Conservation (phyloP, 2,329 filamentous ascomycete genomes). For the Fusarium sp. region DNA sequence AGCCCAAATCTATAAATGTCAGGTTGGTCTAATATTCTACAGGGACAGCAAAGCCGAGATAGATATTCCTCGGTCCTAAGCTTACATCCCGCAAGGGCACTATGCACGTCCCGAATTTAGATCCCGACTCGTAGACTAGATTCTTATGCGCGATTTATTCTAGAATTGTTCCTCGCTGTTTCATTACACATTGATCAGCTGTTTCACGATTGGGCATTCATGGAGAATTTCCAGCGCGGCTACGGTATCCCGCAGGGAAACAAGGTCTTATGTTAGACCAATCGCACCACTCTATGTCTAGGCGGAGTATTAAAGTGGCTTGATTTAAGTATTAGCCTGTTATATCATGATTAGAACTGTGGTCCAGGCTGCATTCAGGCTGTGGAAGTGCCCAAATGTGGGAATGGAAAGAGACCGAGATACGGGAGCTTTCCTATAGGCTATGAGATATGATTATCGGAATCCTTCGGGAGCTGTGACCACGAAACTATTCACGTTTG, state of each 20-base stretch:
- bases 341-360: no score
- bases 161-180: conserved; percentile 18
- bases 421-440: no score
- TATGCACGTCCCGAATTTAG: conserved; percentile 26
- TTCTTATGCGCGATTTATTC: conserved; percentile 39
- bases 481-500: no score
- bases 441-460: no score
- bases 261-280: neutral
- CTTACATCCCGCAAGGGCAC: neutral
- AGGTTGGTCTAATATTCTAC: neutral
- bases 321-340: neutral
- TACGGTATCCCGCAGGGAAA: neutral
- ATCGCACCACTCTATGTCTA: neutral
- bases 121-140: neutral
- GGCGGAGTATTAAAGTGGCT: neutral
- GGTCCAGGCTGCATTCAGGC: no score
- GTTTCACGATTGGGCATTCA: conserved; percentile 4
- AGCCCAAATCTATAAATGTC: neutral
- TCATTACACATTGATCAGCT: neutral
- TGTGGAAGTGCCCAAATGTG: no score
- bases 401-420: no score
- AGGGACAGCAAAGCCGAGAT: conserved; percentile 5
- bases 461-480: no score
- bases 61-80: neutral
- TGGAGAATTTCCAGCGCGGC: neutral